Evolutionary conservation across 371 early-diverging fungal species (phyloP).

Genomic region (Rhizomucor pusillus): DNA sequence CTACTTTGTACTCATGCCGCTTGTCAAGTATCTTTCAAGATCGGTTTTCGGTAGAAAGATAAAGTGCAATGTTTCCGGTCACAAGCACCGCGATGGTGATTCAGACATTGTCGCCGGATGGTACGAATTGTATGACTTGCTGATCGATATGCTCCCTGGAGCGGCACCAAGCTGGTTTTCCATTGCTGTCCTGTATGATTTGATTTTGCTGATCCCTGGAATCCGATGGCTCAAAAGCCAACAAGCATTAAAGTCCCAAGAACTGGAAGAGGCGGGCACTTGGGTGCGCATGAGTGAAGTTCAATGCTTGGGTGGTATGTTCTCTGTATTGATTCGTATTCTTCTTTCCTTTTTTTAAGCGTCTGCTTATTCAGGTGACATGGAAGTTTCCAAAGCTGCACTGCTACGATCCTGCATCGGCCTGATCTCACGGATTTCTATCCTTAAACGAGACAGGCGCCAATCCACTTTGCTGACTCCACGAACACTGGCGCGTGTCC

Average conservation of each 20-base stretch:
- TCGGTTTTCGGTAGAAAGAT: neutral
- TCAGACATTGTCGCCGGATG: too few species aligned
- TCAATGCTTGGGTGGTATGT: conserved; percentile 36
- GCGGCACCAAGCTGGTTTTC: too few species aligned
- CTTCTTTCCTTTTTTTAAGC: neutral
- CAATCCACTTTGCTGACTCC: conserved; percentile 16
- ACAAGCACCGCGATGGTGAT: too few species aligned
- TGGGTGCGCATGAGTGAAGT: conserved; percentile 37
- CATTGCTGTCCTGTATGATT: too few species aligned
- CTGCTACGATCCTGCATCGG: conserved; percentile 34
- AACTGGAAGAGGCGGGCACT: conserved; percentile 21
- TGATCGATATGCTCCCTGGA: too few species aligned
- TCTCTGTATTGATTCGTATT: conserved; percentile 1
- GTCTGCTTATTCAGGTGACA: conserved; percentile 15
- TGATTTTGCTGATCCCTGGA: too few species aligned
- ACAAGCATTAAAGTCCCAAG: conserved; percentile 5
- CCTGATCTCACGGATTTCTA: conserved; percentile 26
- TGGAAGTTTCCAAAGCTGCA: conserved; percentile 25
- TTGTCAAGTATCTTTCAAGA: conserved; percentile 7
- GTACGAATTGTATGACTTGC: too few species aligned
- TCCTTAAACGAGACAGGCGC: conserved; percentile 9
- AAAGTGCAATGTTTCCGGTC: too few species aligned
- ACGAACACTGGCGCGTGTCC: conserved; percentile 29
- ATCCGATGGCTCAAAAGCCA: conserved; percentile 1
- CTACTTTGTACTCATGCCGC: conserved; percentile 8